phyloP scores from a whole-genome alignment of 1,139 yeast species.

The Yamadazyma triangularis region DNA sequence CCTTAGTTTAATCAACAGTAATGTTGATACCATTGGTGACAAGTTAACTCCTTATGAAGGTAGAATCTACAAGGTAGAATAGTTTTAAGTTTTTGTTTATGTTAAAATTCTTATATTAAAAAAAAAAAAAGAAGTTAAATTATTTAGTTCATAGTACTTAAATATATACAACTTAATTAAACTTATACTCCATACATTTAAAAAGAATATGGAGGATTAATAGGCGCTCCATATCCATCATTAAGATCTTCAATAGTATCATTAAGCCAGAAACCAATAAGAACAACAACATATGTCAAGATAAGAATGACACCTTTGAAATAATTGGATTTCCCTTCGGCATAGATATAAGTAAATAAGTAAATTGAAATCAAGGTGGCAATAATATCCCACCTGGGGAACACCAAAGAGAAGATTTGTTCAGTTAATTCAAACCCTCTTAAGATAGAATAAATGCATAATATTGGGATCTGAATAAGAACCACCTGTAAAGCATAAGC shows the following conservation, averaged over 20 bases:
- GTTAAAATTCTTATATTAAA: no score
- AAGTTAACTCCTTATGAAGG: conserved; percentile 35
- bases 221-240: conserved; percentile 29
- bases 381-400: conserved; percentile 94
- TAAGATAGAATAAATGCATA: conserved; percentile 72
- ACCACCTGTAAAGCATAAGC: conserved; percentile 98
- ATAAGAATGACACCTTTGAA: conserved; percentile 91
- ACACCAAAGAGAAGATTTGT: conserved; percentile 74
- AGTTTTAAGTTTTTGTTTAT: no score
- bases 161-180: no score
- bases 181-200: no score
- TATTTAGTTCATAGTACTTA: no score
- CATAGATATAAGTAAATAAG: conserved; percentile 87
- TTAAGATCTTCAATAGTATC: conserved; percentile 34
- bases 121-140: no score
- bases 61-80: conserved; percentile 24
- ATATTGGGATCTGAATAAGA: conserved; percentile 84
- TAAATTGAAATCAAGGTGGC: conserved; percentile 84
- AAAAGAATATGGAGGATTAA: no score
- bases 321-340: conserved; percentile 94
- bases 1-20: conserved; percentile 24
- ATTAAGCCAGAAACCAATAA: conserved; percentile 78
- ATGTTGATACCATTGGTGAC: conserved; percentile 18
- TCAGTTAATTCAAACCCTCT: conserved; percentile 31
- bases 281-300: conserved; percentile 69